Conservation (phyloP, 169 alveolate species). For the Eimeria tenella region DNA sequence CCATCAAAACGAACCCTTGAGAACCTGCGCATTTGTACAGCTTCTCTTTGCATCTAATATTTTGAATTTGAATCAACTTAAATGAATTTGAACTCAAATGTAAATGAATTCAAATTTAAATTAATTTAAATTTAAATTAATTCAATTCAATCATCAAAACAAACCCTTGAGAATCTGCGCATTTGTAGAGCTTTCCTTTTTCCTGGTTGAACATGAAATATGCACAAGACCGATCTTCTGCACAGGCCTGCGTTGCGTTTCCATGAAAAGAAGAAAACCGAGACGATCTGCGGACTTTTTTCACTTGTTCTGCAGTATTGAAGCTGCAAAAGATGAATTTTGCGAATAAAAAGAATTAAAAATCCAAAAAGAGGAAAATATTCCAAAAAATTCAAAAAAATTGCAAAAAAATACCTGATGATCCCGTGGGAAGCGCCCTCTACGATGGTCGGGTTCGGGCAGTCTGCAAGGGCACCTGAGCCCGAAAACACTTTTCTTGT, state of each 20-base stretch:
- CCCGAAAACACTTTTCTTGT: background rate
- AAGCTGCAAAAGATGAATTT: background rate
- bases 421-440: constrained; percentile 14
- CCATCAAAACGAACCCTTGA: background rate
- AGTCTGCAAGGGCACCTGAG: constrained; percentile 32
- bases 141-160: background rate
- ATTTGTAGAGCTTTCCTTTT: constrained; percentile 14
- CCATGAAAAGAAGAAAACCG: too few relatives aligned
- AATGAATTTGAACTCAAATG: background rate
- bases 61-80: background rate
- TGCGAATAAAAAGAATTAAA: background rate
- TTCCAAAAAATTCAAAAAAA: too few relatives aligned
- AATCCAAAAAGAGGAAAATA: background rate
- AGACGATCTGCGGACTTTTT: too few relatives aligned
- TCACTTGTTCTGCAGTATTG: constrained; percentile 20
- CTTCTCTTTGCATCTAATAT: background rate
- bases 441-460: background rate
- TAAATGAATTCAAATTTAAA: background rate
- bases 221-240: constrained; percentile 17
- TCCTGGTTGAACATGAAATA: constrained; percentile 45
- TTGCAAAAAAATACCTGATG: background rate
- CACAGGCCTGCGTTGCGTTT: constrained; percentile 6
- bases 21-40: background rate
- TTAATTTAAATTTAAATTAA: background rate
- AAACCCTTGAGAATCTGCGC: constrained; percentile 1